Evolutionary conservation across 495 filamentous ascomycete genomes (phyloP).

Genomic region (Penicillium mononematosum): DNA sequence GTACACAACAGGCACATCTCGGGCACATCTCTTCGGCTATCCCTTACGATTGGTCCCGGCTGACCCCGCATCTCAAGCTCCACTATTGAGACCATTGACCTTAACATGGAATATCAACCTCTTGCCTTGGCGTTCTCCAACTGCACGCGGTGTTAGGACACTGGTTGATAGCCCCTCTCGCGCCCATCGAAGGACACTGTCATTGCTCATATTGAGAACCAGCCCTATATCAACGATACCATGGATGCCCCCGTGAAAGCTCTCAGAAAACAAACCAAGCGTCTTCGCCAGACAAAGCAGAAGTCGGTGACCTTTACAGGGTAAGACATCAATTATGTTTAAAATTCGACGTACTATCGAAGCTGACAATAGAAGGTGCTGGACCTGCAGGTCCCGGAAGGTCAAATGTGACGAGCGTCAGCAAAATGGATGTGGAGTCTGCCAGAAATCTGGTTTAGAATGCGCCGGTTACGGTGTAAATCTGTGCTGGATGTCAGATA

Average conservation of each 20-base stretch:
- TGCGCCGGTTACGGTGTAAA: constrained; percentile 12
- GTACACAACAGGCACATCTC: too few relatives aligned
- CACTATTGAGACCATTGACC: neutral
- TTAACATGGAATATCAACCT: neutral
- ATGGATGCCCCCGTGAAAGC: neutral
- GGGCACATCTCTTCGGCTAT: neutral
- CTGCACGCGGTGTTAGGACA: neutral
- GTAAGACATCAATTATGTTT: neutral
- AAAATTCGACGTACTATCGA: neutral
- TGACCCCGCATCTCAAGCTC: neutral
- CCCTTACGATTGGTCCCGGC: neutral
- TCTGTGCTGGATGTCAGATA: constrained; percentile 9
- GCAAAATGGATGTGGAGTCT: constrained; percentile 11
- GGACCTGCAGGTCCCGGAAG: constrained; percentile 16
- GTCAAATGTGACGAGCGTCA: constrained; percentile 16
- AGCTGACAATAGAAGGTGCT: constrained; percentile 3
- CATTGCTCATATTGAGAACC: neutral
- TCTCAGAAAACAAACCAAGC: neutral
- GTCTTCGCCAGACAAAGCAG: neutral
- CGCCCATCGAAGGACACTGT: neutral
- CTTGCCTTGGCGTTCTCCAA: neutral
- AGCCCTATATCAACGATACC: neutral
- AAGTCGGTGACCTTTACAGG: constrained; percentile 14
- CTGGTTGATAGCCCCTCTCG: neutral
- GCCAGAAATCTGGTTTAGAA: constrained; percentile 3